A percentile compares a stretch with the other conserved stretches of the same genome.
These are phyloP conservation scores for Septoria petroselini DNA, from an alignment of 2,329 filamentous ascomycete genomes.

Conservation along the genomic window DNA sequence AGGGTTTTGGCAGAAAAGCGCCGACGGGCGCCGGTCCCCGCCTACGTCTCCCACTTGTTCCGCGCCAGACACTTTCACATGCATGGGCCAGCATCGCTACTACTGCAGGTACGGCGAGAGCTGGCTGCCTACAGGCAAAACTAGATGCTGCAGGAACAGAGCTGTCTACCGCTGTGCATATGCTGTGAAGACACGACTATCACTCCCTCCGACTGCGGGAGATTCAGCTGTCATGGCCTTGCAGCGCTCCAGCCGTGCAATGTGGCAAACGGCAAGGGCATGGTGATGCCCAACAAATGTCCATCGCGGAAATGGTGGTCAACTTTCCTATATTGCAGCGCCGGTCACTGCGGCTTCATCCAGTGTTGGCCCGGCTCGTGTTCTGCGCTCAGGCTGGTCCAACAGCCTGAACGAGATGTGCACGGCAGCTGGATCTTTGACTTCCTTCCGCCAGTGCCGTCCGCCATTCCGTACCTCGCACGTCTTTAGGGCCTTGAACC, in stretches of 20 bases:
- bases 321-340: neutral
- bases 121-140: constrained; percentile 13
- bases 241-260: neutral
- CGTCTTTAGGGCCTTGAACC: constrained; percentile 13
- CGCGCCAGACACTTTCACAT: constrained; percentile 6
- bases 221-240: neutral
- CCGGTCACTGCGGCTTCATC: neutral
- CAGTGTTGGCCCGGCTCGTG: constrained; percentile 6
- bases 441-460: constrained; percentile 16
- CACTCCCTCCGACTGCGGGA: neutral
- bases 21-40: neutral
- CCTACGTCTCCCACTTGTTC: no score
- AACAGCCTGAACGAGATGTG: neutral
- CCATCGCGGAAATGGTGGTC: neutral
- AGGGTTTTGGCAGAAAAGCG: constrained; percentile 1
- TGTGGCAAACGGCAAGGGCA: no score
- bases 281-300: neutral
- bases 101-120: constrained; percentile 21
- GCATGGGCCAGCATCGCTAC: no score
- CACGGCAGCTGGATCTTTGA: constrained; percentile 20
- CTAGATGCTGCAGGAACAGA: constrained; percentile 19
- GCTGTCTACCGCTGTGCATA: constrained; percentile 1
- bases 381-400: neutral
- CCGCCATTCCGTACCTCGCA: constrained; percentile 18
- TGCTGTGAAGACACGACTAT: neutral